These are phyloP conservation scores for Catenaria anguillulae DNA, from an alignment of 371 early-diverging fungal species.

Conservation along the genomic window DNA sequence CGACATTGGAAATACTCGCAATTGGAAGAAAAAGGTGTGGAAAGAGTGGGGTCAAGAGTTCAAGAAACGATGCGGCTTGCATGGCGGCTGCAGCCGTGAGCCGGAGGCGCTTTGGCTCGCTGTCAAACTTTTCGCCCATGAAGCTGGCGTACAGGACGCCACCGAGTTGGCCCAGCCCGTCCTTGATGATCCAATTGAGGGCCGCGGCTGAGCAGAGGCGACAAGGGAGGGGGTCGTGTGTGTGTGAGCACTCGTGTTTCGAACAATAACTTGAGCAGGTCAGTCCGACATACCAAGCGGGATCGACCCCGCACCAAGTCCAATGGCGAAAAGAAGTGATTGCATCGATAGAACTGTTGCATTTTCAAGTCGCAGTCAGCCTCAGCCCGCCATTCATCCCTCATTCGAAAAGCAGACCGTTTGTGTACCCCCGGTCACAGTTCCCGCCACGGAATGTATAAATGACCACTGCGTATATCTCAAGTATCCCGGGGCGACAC, in stretches of 20 bases:
- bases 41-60: constrained; percentile 51
- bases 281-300: constrained; percentile 24
- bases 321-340: constrained; percentile 53
- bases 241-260: not conserved
- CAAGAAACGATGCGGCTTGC: constrained; percentile 48
- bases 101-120: constrained; percentile 55
- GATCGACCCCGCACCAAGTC: constrained; percentile 47
- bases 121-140: constrained; percentile 50
- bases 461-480: constrained; percentile 54
- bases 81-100: constrained; percentile 44
- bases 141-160: constrained; percentile 60
- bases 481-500: constrained; percentile 48
- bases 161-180: constrained; percentile 65
- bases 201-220: constrained; percentile 46
- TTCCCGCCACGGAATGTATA: constrained; percentile 47
- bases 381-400: too few relatives aligned
- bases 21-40: constrained; percentile 48
- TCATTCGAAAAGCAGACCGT: too few relatives aligned
- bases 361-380: not conserved
- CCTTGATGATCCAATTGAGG: constrained; percentile 73
- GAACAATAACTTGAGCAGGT: not conserved
- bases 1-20: constrained; percentile 58
- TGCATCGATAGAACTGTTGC: constrained; percentile 49
- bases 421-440: constrained; percentile 48
- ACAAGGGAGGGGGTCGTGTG: constrained; percentile 10